phyloP scores from a whole-genome alignment of 2,329 filamentous ascomycete species.

The Lomentospora prolificans region DNA sequence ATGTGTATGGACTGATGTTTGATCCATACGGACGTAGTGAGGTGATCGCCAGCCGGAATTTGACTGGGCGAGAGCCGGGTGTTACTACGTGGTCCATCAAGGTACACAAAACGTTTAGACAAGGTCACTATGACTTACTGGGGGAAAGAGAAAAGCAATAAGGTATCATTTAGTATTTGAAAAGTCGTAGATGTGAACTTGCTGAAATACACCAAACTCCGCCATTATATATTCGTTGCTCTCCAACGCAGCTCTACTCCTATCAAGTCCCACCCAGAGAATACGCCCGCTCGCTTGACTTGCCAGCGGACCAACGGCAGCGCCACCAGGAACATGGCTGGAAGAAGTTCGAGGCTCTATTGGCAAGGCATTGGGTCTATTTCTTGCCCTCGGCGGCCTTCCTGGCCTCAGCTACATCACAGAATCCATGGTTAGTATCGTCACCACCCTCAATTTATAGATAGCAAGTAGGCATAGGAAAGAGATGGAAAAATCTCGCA shows the following conservation, averaged over 20 bases:
- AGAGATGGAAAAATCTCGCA: neutral
- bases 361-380: neutral
- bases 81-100: no score
- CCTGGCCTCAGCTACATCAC: slow-evolving; percentile 39
- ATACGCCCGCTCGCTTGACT: neutral
- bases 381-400: slow-evolving; percentile 26
- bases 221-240: no score
- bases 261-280: neutral
- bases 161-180: neutral
- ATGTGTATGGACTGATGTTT: no score
- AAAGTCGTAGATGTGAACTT: neutral
- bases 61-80: neutral
- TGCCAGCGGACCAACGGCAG: no score
- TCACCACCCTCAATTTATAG: neutral
- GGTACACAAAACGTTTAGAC: no score
- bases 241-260: slow-evolving; percentile 5
- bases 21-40: neutral
- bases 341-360: neutral
- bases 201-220: neutral
- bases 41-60: neutral
- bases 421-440: neutral
- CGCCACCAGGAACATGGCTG: no score
- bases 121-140: neutral
- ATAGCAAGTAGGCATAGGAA: neutral
- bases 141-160: neutral